Conservation (phyloP, 23 red algal species). For the Pyropia haitanensis region DNA sequence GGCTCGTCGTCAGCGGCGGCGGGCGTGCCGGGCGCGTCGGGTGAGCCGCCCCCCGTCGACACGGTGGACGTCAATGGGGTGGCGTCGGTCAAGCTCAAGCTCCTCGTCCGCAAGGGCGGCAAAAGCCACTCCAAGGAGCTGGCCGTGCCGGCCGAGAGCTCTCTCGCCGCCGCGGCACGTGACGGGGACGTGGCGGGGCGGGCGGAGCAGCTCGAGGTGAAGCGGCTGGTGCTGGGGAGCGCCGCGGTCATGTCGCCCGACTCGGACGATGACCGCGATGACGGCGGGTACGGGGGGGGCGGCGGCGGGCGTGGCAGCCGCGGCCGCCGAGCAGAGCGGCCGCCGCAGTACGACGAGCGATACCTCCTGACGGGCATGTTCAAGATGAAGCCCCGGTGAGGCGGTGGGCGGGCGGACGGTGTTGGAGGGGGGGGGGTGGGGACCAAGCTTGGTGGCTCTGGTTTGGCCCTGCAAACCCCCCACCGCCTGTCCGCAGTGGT, state of each 20-base stretch:
- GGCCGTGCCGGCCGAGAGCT: conserved; percentile 51
- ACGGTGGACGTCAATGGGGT: not conserved
- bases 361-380: too few relatives aligned
- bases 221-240: conserved; percentile 80
- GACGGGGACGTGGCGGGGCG: conserved; percentile 58
- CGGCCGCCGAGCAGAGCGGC: too few relatives aligned
- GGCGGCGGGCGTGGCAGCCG: too few relatives aligned
- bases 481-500: too few relatives aligned
- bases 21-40: not conserved
- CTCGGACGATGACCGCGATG: conserved; percentile 43
- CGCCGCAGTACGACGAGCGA: too few relatives aligned
- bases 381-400: too few relatives aligned
- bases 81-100: conserved; percentile 47
- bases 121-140: conserved; percentile 70
- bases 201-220: conserved; percentile 62
- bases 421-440: too few relatives aligned
- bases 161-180: conserved; percentile 49
- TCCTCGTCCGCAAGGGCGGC: conserved; percentile 65
- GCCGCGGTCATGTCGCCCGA: conserved; percentile 50
- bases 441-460: too few relatives aligned
- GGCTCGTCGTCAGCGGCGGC: not conserved
- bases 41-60: conserved; percentile 1
- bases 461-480: too few relatives aligned
- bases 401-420: too few relatives aligned
- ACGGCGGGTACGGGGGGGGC: not conserved